Conservation (phyloP, 768 basidiomycete species). For the Cystobasidium ongulense region DNA sequence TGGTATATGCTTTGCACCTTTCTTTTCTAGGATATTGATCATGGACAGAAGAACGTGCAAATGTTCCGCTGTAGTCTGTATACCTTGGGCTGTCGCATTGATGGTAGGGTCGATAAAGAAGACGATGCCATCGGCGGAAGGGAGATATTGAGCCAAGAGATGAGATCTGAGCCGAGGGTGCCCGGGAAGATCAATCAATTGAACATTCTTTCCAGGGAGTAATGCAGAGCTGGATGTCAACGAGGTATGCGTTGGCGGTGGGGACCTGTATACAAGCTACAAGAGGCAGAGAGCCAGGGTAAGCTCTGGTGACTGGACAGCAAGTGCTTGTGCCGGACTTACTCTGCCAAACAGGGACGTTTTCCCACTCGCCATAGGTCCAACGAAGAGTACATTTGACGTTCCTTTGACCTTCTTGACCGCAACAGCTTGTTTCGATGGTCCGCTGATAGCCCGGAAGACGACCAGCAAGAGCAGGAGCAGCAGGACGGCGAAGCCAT, state of each 20-base stretch:
- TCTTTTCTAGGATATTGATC: constrained; percentile 5
- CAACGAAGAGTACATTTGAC: constrained; percentile 34
- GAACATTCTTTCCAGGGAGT: constrained; percentile 21
- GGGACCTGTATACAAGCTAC: constrained; percentile 38
- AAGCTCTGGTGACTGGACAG: neutral
- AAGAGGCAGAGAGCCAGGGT: neutral
- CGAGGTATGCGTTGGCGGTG: constrained; percentile 34
- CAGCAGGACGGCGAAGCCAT: neutral
- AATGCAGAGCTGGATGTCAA: constrained; percentile 35
- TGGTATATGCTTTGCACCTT: neutral
- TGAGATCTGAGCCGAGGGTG: constrained; percentile 40
- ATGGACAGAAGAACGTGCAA: constrained; percentile 24
- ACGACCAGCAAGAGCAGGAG: neutral
- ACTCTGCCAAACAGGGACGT: constrained; percentile 39
- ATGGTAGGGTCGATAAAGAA: constrained; percentile 34
- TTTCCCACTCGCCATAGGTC: constrained; percentile 39
- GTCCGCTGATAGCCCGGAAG: neutral
- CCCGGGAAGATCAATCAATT: constrained; percentile 41
- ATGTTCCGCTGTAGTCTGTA: constrained; percentile 25
- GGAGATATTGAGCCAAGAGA: constrained; percentile 39
- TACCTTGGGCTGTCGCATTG: neutral
- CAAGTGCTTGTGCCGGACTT: neutral
- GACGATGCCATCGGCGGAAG: constrained; percentile 36
- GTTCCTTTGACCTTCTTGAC: constrained; percentile 13
- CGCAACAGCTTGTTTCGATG: neutral